Percentiles rank a stretch among this genome's conserved stretches.
phyloP scores from a whole-genome alignment of 2,329 filamentous ascomycete species.

The Stemphylium beticola region DNA sequence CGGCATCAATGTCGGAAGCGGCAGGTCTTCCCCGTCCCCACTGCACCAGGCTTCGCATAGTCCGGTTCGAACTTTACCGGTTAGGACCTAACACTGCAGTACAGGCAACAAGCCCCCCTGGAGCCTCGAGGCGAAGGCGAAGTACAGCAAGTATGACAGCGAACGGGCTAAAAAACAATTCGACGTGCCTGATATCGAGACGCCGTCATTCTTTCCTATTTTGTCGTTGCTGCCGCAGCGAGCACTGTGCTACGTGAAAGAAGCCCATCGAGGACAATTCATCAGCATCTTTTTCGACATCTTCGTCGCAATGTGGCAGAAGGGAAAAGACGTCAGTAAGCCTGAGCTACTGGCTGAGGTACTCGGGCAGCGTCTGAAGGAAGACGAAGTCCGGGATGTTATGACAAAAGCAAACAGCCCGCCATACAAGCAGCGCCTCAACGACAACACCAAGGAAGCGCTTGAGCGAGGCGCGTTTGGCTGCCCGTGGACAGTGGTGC shows the following conservation, averaged over 20 bases:
- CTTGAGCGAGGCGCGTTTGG: conserved; percentile 74
- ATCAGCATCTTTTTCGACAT: conserved; percentile 62
- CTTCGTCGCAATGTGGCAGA: conserved; percentile 68
- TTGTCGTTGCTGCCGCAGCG: conserved; percentile 66
- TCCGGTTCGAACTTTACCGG: not conserved
- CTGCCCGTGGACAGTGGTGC: conserved; percentile 76
- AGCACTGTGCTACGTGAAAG: conserved; percentile 70
- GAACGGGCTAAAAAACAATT: conserved; percentile 61
- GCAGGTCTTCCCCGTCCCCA: conserved; percentile 29
- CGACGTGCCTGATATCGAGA: conserved; percentile 49
- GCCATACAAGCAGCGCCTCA: conserved; percentile 61
- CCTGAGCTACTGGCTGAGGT: conserved; percentile 59
- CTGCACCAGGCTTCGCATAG: not conserved
- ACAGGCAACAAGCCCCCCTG: conserved; percentile 77
- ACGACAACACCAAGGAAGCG: conserved; percentile 65
- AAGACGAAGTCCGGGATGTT: conserved; percentile 62
- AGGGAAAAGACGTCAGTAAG: conserved; percentile 65
- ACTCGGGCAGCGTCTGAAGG: conserved; percentile 56
- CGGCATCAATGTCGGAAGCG: conserved; percentile 52
- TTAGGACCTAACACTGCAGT: conserved; percentile 8
- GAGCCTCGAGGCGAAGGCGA: conserved; percentile 70
- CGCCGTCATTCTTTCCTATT: conserved; percentile 61
- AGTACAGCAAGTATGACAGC: conserved; percentile 60
- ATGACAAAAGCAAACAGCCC: conserved; percentile 59
- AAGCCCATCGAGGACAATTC: conserved; percentile 57